Evolutionary conservation across 1,139 yeast genomes (phyloP), one percentile per base, ranked within the genome.

Genomic region (Sugiyamaella xylanicola): DNA sequence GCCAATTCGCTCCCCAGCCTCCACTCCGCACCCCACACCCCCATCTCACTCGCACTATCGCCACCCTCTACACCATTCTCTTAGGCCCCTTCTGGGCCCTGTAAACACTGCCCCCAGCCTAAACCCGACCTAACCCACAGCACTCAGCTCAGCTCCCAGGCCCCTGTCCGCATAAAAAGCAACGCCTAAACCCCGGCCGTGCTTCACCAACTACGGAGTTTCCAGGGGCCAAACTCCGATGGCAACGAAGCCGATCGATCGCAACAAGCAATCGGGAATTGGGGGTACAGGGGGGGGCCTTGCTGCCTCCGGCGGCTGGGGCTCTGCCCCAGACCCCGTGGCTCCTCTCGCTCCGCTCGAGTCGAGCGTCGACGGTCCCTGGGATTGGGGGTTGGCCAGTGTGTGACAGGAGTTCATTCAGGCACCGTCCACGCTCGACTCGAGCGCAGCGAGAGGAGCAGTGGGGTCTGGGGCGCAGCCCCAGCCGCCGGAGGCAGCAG

Each of bases 161-260:
- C n/a, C n/a, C n/a, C n/a, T n/a, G n/a, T n/a, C 37, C 13, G 37
- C 37, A 32, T 32, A 32, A 32, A 32, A 32, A 32, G 37, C 37
- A 32, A 32, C 4, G 15, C 15, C 37, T 32, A 11, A 32, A 32
- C 13, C 15, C 37, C 37, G 37, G 15, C 37, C 37, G 37, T 15
- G 15, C 37, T 32, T 32, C 37, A 32, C 37, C 37, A 32, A 25
- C 37, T 32, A 11, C 37, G 37, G 37, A 32, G 13, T 32, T 32
- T 32, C 37, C 37, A 32, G 37, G 37, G 37, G 37, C 4, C 13
- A 11, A 8, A 11, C 15, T 7, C 37, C 37, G 37, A 8, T 11
- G 37, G 15, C 15, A n/a, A 8, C 37, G 15, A 11, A 5, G 32
- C 11, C 37, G 15, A 32, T 8, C 15, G 37, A 8, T 32, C 37